Evolutionary conservation across 345 rosid species (phyloP).

Genomic region (thale cress (Arabidopsis thaliana)): TAIR10.1 NC_003074.8:706501-707000

Average conservation of each 20-base stretch:
- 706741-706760: constrained; percentile 30
- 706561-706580: neutral
- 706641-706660: neutral
- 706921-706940: neutral
- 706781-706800: neutral
- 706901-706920: constrained; percentile 1
- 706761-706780: constrained; percentile 21
- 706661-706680: neutral
- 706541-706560: constrained; percentile 14
- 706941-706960: neutral
- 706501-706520: neutral
- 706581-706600: neutral
- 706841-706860: constrained; percentile 2
- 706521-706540: neutral
- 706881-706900: neutral
- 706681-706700: constrained; percentile 19
- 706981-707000: neutral
- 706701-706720: constrained; percentile 13
- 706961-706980: neutral
- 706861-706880: constrained; percentile 20
- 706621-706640: neutral
- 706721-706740: constrained; percentile 17
- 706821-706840: constrained; percentile 5
- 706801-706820: neutral
- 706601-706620: neutral